Percentiles rank a stretch among this genome's conserved stretches.
Evolutionary conservation across 108 stramenopile species (phyloP).

Genomic region (Skeletonema menzelii): DNA sequence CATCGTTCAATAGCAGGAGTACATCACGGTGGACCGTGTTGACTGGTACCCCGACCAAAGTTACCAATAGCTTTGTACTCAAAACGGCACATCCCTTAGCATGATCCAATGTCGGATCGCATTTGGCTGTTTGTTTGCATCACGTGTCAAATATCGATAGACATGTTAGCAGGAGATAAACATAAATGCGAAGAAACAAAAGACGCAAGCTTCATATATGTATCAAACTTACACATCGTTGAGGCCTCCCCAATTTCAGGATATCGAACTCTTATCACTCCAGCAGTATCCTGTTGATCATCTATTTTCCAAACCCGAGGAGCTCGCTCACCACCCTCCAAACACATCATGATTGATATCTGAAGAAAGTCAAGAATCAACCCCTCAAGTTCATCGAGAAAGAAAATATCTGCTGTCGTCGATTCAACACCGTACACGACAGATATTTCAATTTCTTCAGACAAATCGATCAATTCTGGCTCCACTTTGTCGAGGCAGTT

Average conservation of each 20-base stretch:
- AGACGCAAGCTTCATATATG: background rate
- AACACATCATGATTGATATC: constrained; percentile 28
- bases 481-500: background rate
- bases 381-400: constrained; percentile 20
- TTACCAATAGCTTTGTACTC: constrained; percentile 36
- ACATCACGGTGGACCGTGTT: constrained; percentile 19
- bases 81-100: constrained; percentile 38
- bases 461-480: background rate
- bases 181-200: background rate
- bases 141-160: background rate
- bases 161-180: background rate
- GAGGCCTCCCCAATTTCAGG: constrained; percentile 27
- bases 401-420: background rate
- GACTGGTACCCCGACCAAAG: constrained; percentile 11
- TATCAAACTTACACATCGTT: constrained; percentile 30
- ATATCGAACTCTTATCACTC: constrained; percentile 43
- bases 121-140: constrained; percentile 19
- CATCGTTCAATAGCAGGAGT: constrained; percentile 26
- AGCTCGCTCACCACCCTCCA: constrained; percentile 1
- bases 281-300: constrained; percentile 5
- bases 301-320: constrained; percentile 14
- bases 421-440: constrained; percentile 43
- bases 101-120: constrained; percentile 22
- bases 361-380: constrained; percentile 35
- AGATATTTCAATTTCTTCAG: constrained; percentile 30